Evolutionary conservation across 345 rosid genomes (phyloP).

Genomic region (Eucalyptus camaldulensis): DNA sequence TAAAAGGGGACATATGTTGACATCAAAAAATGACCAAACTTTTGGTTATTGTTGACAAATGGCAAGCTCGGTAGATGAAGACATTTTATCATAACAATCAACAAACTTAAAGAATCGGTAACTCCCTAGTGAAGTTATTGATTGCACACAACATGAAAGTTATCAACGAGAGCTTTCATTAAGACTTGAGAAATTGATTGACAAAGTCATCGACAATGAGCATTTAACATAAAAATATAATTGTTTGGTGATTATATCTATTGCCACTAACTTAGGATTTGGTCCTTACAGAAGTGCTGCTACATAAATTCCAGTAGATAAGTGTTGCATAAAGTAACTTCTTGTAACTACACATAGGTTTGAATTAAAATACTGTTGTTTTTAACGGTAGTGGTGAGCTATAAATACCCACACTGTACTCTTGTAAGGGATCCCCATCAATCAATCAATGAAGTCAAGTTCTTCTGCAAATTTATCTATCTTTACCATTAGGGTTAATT

Average conservation of each 20-base stretch:
- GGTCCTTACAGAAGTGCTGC: fast-evolving
- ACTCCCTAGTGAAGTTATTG: neutral
- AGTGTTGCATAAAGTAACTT: neutral
- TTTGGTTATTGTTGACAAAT: too few relatives aligned
- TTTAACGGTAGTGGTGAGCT: too few relatives aligned
- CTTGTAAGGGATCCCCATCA: too few relatives aligned
- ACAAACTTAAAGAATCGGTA: neutral
- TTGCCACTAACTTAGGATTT: neutral
- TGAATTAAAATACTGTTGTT: neutral
- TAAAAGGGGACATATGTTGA: neutral
- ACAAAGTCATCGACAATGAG: neutral
- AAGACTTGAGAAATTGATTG: neutral
- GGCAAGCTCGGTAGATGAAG: neutral
- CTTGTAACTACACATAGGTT: fast-evolving
- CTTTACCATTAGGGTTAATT: too few relatives aligned
- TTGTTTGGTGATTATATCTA: neutral
- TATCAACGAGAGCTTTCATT: neutral
- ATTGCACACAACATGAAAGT: neutral
- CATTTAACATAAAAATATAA: neutral
- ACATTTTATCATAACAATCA: too few relatives aligned
- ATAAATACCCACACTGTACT: too few relatives aligned
- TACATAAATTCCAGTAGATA: too few relatives aligned
- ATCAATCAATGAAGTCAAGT: neutral
- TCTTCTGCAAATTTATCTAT: too few relatives aligned
- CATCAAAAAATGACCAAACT: neutral